Conservation (phyloP, 78 protist genomes). For the Salpingoeca rosetta region DNA sequence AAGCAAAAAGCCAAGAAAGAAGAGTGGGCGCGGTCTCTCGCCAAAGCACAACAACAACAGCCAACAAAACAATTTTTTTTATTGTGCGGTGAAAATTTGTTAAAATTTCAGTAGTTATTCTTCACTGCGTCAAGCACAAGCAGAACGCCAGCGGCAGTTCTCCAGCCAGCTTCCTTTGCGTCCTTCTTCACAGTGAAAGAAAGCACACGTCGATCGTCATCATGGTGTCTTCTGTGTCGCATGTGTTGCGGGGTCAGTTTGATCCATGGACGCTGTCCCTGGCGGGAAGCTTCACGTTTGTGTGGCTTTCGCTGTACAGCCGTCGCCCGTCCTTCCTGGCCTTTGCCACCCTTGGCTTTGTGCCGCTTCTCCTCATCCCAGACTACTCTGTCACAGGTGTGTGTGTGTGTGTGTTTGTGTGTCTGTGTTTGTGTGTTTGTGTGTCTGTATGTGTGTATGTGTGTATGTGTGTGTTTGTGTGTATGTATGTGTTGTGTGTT, state of each 20-base stretch:
- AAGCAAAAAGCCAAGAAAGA: too few species aligned
- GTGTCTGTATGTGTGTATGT: neutral
- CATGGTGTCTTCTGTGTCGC: neutral
- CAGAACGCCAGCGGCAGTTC: too few species aligned
- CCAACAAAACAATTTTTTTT: too few species aligned
- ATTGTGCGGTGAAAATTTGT: too few species aligned
- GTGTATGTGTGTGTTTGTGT: neutral
- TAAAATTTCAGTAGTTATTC: too few species aligned
- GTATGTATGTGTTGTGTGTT: neutral
- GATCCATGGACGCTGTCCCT: neutral
- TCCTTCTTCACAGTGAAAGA: too few species aligned
- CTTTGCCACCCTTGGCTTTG: neutral
- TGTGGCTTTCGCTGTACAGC: neutral
- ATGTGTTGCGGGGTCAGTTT: neutral
- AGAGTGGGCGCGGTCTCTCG: too few species aligned
- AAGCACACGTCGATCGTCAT: too few species aligned
- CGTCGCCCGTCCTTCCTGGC: neutral
- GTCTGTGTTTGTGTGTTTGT: neutral
- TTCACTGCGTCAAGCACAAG: too few species aligned
- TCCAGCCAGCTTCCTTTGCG: too few species aligned
- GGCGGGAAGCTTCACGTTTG: neutral
- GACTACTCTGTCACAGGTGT: neutral
- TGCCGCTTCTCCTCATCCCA: neutral
- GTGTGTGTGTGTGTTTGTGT: neutral
- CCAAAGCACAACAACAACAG: too few species aligned